Percentiles rank a stretch among this genome's conserved stretches.
These are phyloP conservation scores for Colletotrichum limetticola DNA, from an alignment of 2,329 filamentous ascomycete species.

Conservation along the genomic window DNA sequence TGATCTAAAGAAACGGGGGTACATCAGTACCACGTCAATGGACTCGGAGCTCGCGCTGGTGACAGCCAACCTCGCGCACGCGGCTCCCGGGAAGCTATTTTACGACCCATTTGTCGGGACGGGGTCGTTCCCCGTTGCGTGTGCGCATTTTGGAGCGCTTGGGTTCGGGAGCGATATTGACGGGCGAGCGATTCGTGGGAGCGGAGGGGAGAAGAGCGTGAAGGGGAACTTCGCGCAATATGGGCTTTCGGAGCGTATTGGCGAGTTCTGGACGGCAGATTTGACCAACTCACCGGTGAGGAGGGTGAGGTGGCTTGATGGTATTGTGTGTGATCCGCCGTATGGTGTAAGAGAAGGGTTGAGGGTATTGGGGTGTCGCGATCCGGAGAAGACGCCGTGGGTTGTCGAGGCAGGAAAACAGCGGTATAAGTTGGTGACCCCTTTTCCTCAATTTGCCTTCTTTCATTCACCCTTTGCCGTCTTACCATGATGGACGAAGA, in stretches of 20 bases:
- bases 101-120: slow-evolving; percentile 98
- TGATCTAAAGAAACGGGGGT: slow-evolving; percentile 91
- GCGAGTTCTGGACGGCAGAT: slow-evolving; percentile 87
- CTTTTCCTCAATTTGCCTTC: slow-evolving; percentile 34
- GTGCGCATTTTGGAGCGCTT: slow-evolving; percentile 87
- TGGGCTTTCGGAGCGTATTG: slow-evolving; percentile 70
- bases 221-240: slow-evolving; percentile 88
- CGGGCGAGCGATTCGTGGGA: slow-evolving; percentile 85
- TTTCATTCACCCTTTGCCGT: neutral
- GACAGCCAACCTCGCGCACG: slow-evolving; percentile 90
- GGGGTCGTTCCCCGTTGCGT: slow-evolving; percentile 90
- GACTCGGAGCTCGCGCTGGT: slow-evolving; percentile 92
- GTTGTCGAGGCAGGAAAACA: slow-evolving; percentile 76
- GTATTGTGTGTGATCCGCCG: slow-evolving; percentile 94
- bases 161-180: slow-evolving; percentile 94
- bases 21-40: slow-evolving; percentile 98
- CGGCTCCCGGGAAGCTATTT: slow-evolving; percentile 84
- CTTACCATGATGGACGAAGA: neutral
- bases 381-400: slow-evolving; percentile 68
- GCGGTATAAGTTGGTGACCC: slow-evolving; percentile 69
- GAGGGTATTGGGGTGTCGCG: slow-evolving; percentile 83
- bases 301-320: slow-evolving; percentile 75
- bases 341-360: slow-evolving; percentile 95
- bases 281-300: slow-evolving; percentile 86
- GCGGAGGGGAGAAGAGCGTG: slow-evolving; percentile 62